Evolutionary conservation across 768 basidiomycete species (phyloP).

Genomic region (Pisolithus albus): DNA sequence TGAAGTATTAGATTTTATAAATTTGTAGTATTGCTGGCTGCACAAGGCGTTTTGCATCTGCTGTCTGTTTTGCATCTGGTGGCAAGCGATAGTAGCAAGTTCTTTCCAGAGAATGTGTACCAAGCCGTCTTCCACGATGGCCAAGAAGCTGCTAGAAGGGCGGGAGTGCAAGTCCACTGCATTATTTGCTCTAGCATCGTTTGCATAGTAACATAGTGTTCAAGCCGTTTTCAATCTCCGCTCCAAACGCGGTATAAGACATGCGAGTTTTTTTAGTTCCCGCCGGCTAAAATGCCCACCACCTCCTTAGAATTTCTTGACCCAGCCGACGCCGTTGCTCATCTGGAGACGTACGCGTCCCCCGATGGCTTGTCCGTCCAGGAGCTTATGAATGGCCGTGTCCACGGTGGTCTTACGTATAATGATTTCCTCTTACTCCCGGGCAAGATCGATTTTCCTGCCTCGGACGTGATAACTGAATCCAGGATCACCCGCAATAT

Average conservation of each 20-base stretch:
- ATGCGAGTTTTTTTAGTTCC: not conserved
- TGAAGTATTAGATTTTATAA: too few relatives aligned
- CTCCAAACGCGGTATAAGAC: constrained; percentile 7
- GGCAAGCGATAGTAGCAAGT: too few relatives aligned
- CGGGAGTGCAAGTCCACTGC: not conserved
- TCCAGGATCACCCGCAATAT: constrained; percentile 88
- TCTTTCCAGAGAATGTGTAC: too few relatives aligned
- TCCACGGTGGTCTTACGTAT: constrained; percentile 92
- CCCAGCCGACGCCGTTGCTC: constrained; percentile 64
- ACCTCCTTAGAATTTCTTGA: constrained; percentile 43
- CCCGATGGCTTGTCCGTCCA: constrained; percentile 77
- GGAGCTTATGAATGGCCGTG: constrained; percentile 82
- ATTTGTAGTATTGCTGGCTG: too few relatives aligned
- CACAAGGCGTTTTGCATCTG: too few relatives aligned
- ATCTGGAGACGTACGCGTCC: constrained; percentile 63
- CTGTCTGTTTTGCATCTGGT: too few relatives aligned
- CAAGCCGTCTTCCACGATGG: not conserved
- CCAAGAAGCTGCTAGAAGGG: not conserved
- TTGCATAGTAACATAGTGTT: not conserved
- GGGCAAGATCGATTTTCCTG: constrained; percentile 92
- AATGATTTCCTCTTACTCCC: constrained; percentile 95
- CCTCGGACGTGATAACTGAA: constrained; percentile 73
- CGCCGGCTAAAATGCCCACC: constrained; percentile 30
- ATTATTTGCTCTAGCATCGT: not conserved
- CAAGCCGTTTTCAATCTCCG: constrained; percentile 11